Base-by-base conservation (phyloP, 176 grass and related monocot species). In the Carex kokanica region DNA sequence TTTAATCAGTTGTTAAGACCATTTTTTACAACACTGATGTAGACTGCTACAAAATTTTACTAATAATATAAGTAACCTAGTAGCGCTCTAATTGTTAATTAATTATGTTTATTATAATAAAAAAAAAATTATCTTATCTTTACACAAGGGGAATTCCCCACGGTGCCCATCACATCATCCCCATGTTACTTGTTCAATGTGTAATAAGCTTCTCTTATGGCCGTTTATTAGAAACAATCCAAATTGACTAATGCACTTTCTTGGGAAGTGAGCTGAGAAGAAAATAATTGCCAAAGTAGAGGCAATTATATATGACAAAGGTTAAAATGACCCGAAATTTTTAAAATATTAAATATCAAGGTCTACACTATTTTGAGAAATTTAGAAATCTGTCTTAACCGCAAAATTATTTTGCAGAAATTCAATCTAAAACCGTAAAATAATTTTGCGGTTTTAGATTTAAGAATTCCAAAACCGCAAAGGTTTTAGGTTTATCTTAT, bases 181-280 rank as follows among this genome's bases (percentile, higher is more conserved):
- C 73, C 14, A 56, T 56, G 73, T 31, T 77, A 18, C 2, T 74
- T 74, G 71, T 74, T 27, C 21, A 27, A 53, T 29, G 71, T 74
- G 45, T 74, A 74, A 53, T 49, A 20, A 21, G 12, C 45, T 53
- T 74, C 45, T 78, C 45, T 78, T 78, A 78, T 78, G 73, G 15
- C 25, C 24, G 2, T 52, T 55, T 27, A 55, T 74, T 24, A 51
- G 6, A 56, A 78, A 78, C 25, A 78, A 78, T 78, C 73, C 51
- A 78, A 78, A 56, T 78, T 78, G 73, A 78, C 73, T n/a, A 78
- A 56, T 78, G 73, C 73, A 78, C 73, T 78, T 78, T 29, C 24
- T 78, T 32, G 73, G 21, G 23, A 53, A 13, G 29, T 1, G 5
- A 54, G 13, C 12, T 2, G 47, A 49, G 49, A 8, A 17, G 14